A percentile compares a stretch with the other conserved stretches of the same genome.
These are phyloP conservation scores for Lactifluus subvellereus DNA, from an alignment of 768 basidiomycete genomes.

Conservation along the genomic window DNA sequence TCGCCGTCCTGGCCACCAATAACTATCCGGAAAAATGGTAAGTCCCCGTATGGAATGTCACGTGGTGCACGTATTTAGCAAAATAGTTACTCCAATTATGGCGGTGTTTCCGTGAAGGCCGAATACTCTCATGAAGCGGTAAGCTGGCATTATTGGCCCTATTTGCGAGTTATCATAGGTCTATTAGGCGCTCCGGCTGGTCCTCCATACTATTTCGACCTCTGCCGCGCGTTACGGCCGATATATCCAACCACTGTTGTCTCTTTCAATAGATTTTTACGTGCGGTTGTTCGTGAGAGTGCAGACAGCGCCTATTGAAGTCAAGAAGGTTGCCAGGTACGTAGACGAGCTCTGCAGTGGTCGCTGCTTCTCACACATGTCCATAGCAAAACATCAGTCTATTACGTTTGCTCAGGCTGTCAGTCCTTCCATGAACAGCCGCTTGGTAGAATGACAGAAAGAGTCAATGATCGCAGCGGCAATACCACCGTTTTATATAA, in stretches of 20 bases:
- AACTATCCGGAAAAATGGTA: constrained; percentile 98
- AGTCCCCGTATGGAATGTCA: not conserved
- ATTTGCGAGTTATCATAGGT: constrained; percentile 6
- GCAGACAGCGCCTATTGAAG: constrained; percentile 65
- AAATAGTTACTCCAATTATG: constrained; percentile 87
- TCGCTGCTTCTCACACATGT: not conserved
- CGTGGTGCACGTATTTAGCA: not conserved
- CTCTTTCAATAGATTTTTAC: constrained; percentile 96
- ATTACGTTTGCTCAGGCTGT: constrained; percentile 81
- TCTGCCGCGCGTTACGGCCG: constrained; percentile 91
- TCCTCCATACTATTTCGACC: constrained; percentile 80
- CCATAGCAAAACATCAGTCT: constrained; percentile 74
- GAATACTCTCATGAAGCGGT: constrained; percentile 95
- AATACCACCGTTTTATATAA: constrained; percentile 64
- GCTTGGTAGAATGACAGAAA: constrained; percentile 69
- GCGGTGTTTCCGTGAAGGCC: constrained; percentile 82
- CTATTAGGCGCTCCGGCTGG: constrained; percentile 78
- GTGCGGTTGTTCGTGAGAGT: constrained; percentile 86
- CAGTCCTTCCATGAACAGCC: constrained; percentile 80
- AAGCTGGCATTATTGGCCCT: constrained; percentile 28
- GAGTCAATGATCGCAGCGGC: constrained; percentile 48
- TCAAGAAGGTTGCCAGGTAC: constrained; percentile 77
- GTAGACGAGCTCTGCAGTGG: constrained; percentile 27
- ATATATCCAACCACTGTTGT: constrained; percentile 82
- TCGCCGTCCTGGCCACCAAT: constrained; percentile 85